Evolutionary conservation across 2,329 filamentous ascomycete species (phyloP), one percentile per base, ranked within the genome.

Genomic region (Exserohilum rostratum): DNA sequence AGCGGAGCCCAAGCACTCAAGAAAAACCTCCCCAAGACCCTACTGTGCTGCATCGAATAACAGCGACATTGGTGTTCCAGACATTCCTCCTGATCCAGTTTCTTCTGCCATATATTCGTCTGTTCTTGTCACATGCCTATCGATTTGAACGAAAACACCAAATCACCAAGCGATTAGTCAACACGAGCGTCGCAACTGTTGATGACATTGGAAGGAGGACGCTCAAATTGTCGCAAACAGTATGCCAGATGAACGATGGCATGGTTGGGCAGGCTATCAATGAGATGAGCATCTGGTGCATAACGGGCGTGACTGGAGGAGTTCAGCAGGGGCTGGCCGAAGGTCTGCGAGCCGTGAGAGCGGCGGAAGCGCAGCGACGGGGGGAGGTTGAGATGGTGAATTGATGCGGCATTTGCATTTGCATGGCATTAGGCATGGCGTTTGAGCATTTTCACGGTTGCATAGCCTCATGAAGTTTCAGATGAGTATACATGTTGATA

Each of bases 61-160:
- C 87, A 0, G 85, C 86, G 5, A 78, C 78, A 15, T 68, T 78
- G 2, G 84, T 89, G 6, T 73, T 88, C 42, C 80, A 84, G 30
- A 50, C 86, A 1, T 85, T 90, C 60, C 70, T 90, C 5, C 61
- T 87, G 6, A 52, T 85, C 22, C 84, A 87, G 48, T 79, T 89
- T 43, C 57, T 89, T 13, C 70, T 88, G 10, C 87, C 88, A 1
- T 88, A 88, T 64, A 66, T 87, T 29, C 80, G 84, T 58, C 64
- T 82, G 4, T 70, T 88, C 11, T 61, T 87, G 12, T 78, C 78
- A 13, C 73, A 81, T 13, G 78, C 82, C 13, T 87, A 86, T 58
- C 77, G 81, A 44, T 87, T 87, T 58, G 89, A 92, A 69, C 82
- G 86, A 13, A 81, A 85, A 61, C 84, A 91, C 73, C 84, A 83